Percentiles rank a stretch among this genome's conserved stretches.
Conservation (phyloP, 352 stramenopile genomes). For the Globisporangium iwayamae region DNA sequence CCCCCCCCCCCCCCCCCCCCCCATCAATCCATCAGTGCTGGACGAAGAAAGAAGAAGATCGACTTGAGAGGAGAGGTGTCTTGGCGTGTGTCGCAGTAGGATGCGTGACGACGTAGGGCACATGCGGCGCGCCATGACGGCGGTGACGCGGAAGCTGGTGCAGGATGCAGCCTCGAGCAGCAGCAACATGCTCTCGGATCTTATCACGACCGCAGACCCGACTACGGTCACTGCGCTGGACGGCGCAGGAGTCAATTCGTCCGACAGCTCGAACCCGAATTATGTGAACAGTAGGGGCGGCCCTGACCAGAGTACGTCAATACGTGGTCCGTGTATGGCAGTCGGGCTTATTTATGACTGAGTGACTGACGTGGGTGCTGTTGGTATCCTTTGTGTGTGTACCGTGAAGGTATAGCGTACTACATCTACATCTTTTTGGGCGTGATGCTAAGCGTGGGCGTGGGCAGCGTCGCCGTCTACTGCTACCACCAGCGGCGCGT, state of each 20-base stretch:
- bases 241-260: background rate
- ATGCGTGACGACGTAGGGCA: background rate
- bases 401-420: slow-evolving; percentile 32
- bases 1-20: no score
- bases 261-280: slow-evolving; percentile 1
- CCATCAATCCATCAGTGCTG: background rate
- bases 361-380: background rate
- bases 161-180: background rate
- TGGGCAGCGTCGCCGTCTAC: slow-evolving; percentile 49
- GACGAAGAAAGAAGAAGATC: background rate
- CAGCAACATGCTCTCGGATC: background rate
- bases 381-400: background rate
- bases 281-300: background rate
- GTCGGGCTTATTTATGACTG: background rate
- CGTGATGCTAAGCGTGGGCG: slow-evolving; percentile 42
- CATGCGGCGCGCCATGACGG: background rate
- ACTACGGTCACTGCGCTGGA: background rate
- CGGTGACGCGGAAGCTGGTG: background rate
- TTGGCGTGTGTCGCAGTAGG: background rate
- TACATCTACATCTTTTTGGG: slow-evolving; percentile 80
- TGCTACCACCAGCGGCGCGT: slow-evolving; percentile 64
- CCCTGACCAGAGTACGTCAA: background rate
- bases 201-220: background rate
- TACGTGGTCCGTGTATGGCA: no score
- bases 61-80: background rate